Evolutionary conservation across 2,329 filamentous ascomycete species (phyloP).

Genomic region (Westerdykella sp.): DNA sequence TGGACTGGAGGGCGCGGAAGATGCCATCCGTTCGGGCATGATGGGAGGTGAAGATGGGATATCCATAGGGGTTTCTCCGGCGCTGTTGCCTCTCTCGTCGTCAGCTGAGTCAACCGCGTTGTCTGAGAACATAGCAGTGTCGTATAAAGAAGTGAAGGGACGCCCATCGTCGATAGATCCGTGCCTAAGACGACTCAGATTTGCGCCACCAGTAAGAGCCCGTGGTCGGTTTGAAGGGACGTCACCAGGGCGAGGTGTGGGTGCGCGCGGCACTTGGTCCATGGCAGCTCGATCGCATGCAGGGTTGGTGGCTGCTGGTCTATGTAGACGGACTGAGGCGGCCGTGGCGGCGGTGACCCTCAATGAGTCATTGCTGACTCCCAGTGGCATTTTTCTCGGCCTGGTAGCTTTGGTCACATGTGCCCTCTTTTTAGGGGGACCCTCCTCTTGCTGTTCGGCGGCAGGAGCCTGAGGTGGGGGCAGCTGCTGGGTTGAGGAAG

Average conservation of each 20-base stretch:
- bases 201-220: slow-evolving; percentile 26
- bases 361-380: slow-evolving; percentile 68
- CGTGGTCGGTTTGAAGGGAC: slow-evolving; percentile 28
- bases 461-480: slow-evolving; percentile 9
- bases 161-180: slow-evolving; percentile 50
- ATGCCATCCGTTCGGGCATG: slow-evolving; percentile 50
- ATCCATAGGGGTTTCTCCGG: slow-evolving; percentile 64
- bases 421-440: slow-evolving; percentile 66
- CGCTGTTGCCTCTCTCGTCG: slow-evolving; percentile 45
- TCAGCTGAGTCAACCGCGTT: slow-evolving; percentile 42
- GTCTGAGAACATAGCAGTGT: slow-evolving; percentile 35
- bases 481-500: slow-evolving; percentile 15
- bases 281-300: slow-evolving; percentile 50
- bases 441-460: slow-evolving; percentile 42
- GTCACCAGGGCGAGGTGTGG: slow-evolving; percentile 63
- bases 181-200: slow-evolving; percentile 51
- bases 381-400: slow-evolving; percentile 66
- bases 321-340: slow-evolving; percentile 76
- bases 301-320: slow-evolving; percentile 57
- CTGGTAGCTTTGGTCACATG: slow-evolving; percentile 69
- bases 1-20: slow-evolving; percentile 72
- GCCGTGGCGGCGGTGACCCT: slow-evolving; percentile 87
- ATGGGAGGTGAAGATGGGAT: slow-evolving; percentile 89
- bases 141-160: slow-evolving; percentile 31
- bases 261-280: slow-evolving; percentile 68